Base-by-base conservation (phyloP, 345 rosid genomes). In the Eucalyptus viminalis region DNA sequence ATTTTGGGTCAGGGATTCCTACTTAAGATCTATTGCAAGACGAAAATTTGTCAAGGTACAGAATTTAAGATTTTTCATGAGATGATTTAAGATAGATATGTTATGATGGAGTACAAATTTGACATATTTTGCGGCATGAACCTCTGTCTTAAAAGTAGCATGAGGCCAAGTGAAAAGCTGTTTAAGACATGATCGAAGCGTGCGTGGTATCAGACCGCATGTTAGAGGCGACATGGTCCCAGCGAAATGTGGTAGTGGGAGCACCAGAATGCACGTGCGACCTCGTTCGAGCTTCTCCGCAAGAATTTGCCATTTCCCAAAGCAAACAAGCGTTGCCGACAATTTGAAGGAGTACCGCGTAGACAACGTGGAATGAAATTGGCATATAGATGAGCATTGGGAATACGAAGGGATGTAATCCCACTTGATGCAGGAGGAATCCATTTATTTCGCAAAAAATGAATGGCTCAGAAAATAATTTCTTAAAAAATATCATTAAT, bases 401-500 rank as follows among this genome's bases (percentile, higher is more conserved):
- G 14, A 72, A 37, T 37, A 34, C 19, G 45, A 37, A 72, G 22
- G n/a, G n/a, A n/a, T n/a, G n/a, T n/a, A n/a, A n/a, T n/a, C n/a
- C n/a, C n/a, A n/a, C n/a, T n/a, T n/a, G n/a, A n/a, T n/a, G n/a
- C n/a, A n/a, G n/a, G n/a, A n/a, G n/a, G 4, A 6, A 6, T 5
- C 7, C 7, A 0, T 19, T 72, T 5, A 8, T 19, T 19, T 17
- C 0, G 4, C 2, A 2, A 34, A 34, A 72, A 34, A 72, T 34
- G 2, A 34, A 34, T 72, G 24, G 11, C 1, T 72, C 3, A 49
- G 1, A 49, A 49, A 13, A 34, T 34, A n/a, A 5, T 17, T 72
- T 17, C 11, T 19, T 8, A 0, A 10, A 16, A 69, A 5, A 1
- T n/a, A 72, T 72, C 7, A 3, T 1, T 17, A 34, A 1, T 11